phyloP scores from a whole-genome alignment of 768 basidiomycete genomes.

The Candolleomyces eurysporus region DNA sequence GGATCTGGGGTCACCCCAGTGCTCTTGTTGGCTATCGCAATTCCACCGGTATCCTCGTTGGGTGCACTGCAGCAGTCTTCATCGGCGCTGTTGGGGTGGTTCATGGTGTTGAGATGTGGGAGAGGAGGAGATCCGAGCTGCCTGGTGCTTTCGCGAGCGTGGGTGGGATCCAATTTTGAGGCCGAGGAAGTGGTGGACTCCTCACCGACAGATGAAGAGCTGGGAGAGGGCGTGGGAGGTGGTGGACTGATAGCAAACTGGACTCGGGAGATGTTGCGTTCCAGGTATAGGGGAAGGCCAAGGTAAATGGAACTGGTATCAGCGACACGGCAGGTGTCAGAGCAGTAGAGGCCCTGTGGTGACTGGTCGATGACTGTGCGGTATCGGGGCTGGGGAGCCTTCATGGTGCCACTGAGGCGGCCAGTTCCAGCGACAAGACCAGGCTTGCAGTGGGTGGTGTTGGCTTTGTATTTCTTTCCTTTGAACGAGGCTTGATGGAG shows the following conservation, averaged over 20 bases:
- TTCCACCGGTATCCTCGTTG: constrained; percentile 26
- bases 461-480: constrained; percentile 17
- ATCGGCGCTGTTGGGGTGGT: constrained; percentile 20
- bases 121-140: constrained; percentile 48
- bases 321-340: constrained; percentile 65
- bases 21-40: constrained; percentile 63
- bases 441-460: constrained; percentile 37
- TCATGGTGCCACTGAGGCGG: constrained; percentile 56
- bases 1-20: constrained; percentile 43
- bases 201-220: constrained; percentile 21
- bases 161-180: not conserved
- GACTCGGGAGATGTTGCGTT: not conserved
- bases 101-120: constrained; percentile 42
- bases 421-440: constrained; percentile 69
- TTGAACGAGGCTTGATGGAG: constrained; percentile 13
- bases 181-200: constrained; percentile 14
- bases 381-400: constrained; percentile 37
- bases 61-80: constrained; percentile 21
- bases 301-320: constrained; percentile 42
- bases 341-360: constrained; percentile 80
- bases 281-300: constrained; percentile 28
- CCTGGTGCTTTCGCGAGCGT: constrained; percentile 16
- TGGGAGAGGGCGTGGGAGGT: constrained; percentile 16
- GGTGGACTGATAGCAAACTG: not conserved
- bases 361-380: constrained; percentile 76